Base-by-base conservation (phyloP, 352 stramenopile species). In the Phytophthora pistaciae region DNA sequence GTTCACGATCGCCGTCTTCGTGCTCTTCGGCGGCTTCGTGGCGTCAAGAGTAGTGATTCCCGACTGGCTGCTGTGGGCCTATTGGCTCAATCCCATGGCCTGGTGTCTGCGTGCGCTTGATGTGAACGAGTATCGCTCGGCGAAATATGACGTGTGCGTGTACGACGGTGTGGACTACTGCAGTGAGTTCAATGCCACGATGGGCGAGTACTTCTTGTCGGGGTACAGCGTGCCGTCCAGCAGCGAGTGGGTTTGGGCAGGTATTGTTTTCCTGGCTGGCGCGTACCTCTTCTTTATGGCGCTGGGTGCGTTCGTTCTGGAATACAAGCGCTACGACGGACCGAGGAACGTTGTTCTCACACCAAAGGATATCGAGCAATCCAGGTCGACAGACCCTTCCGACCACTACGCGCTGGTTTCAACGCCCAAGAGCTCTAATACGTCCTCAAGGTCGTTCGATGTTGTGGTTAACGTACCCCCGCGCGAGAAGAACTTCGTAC, bases 1-100 rank as follows among this genome's bases (percentile, higher is more conserved):
- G 13, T 42, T 75, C 31, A 64, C 62, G 5, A 66, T 73, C 25
- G 27, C 58, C 20, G 23, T 87, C 5, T 84, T 76, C 58, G 60
- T 84, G 13, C 42, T 90, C 3, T 89, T 89, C 25, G 58, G 56
- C 0, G 83, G 82, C n/a, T 87, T 87, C 40, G 64, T 87, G 7
- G 48, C 55, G 8, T 40, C 54, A 9, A 64, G 46, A 27, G 21
- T 56, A 18, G 56, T 68, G 10, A 62, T 68, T 38, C 66, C 59
- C 1, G 59, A 64, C 36, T 80, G 65, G 50, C 72, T 78, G 23
- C 66, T 77, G 10, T 91, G 83, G 83, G n/a, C 85, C 6, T 91
- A 87, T 59, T 91, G 68, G 66, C 25, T 91, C 3, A 70, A 88
- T 46, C 83, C 83, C 0, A 65, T 90, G 6, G 38, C 72, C 1